Evolutionary conservation across 1,284 basidiomycete species (phyloP), one percentile per base, ranked within the genome.

Genomic region (Moesziomyces antarcticus): DNA sequence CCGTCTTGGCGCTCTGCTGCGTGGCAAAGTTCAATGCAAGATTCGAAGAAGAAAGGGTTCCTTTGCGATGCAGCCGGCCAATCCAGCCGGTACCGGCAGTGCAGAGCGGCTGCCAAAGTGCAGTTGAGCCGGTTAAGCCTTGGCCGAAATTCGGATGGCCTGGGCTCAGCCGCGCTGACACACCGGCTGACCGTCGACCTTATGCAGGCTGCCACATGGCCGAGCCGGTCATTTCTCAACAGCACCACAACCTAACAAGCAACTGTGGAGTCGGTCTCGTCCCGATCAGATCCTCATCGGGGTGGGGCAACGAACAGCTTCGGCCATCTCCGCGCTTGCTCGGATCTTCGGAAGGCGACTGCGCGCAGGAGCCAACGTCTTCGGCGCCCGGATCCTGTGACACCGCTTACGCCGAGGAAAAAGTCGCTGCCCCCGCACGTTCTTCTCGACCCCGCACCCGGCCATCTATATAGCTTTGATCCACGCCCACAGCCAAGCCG

Each of bases 301-400:
- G n/a, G n/a, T n/a, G n/a, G n/a, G n/a, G n/a, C n/a, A n/a, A n/a
- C n/a, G n/a, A n/a, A n/a, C n/a, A n/a, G 24, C 11, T 24, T 61
- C 65, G 65, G 59, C 52, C 52, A 45, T 58, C 66, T 69, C 60
- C 66, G 66, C 66, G 66, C 66, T 21, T 48, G 47, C 1, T 69
- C 66, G 66, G 66, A 63, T 63, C 59, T 42, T 69, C 66, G 66
- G 66, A 58, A 58, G 24, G 11, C 45, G 16, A 18, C 22, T 3
- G 16, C 18, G 7, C 21, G 18, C 9, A 24, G 20, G 7, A 33
- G 37, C 37, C 37, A 40, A 40, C 37, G n/a, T 18, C 16, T 33
- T 33, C 30, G 37, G 37, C 14, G 37, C 16, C 14, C 37, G 37
- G 18, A 40, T 16, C 11, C 37, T 43, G 43, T 47, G 42, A 41